Conservation (phyloP, 2,329 filamentous ascomycete species). For the Arthrobotrys conoides region DNA sequence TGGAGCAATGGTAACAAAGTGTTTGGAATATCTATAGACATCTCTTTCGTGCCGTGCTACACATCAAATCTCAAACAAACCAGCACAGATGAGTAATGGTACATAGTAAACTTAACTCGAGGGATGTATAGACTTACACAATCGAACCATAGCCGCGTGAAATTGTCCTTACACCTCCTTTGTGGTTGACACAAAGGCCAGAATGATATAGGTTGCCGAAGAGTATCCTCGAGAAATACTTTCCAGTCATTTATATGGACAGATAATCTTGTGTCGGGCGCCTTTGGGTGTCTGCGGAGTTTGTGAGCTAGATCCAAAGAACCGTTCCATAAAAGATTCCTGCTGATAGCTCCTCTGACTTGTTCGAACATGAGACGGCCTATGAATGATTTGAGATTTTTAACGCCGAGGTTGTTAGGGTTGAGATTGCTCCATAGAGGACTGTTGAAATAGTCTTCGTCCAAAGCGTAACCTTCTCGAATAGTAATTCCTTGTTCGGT, state of each 20-base stretch:
- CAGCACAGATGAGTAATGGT: neutral
- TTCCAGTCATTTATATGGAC: neutral
- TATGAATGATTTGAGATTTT: neutral
- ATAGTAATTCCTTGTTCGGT: neutral
- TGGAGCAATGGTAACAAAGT: neutral
- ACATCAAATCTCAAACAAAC: neutral
- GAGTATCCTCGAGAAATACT: neutral
- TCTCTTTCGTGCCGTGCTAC: neutral
- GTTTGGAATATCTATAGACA: neutral
- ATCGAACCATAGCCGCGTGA: neutral
- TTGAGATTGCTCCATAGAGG: neutral
- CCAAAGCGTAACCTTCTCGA: neutral
- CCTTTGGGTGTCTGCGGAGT: neutral
- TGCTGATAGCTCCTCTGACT: neutral
- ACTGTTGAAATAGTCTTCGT: neutral
- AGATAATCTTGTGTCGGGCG: neutral
- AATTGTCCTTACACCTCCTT: neutral
- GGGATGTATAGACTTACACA: neutral
- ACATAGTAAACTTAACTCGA: neutral
- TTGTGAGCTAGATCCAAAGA: neutral
- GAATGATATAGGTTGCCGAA: neutral
- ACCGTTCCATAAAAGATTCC: neutral
- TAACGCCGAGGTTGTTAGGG: neutral
- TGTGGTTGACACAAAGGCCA: constrained; percentile 2
- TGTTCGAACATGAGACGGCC: neutral